phyloP scores from a whole-genome alignment of 2,329 filamentous ascomycete genomes.

The Colletotrichum echinochloae region DNA sequence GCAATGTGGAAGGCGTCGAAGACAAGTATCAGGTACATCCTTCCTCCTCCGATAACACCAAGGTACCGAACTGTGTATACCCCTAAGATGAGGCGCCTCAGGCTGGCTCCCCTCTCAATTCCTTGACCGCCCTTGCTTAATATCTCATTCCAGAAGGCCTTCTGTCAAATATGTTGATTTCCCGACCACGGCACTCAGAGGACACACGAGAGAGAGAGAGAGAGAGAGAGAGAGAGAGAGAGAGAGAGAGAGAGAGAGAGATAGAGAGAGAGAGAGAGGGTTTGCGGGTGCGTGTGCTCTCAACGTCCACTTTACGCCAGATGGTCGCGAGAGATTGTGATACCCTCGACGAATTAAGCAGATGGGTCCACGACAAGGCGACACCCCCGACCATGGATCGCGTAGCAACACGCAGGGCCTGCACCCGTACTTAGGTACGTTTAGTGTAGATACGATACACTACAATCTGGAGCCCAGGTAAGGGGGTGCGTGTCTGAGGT shows the following conservation, averaged over 20 bases:
- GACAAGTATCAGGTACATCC: slow-evolving; percentile 23
- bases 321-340: slow-evolving; percentile 37
- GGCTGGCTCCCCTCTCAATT: not conserved
- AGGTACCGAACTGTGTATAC: not conserved
- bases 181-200: not conserved
- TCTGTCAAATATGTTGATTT: not conserved
- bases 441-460: slow-evolving; percentile 32
- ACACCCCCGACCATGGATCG: slow-evolving; percentile 10
- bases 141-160: not conserved
- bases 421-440: too few relatives aligned
- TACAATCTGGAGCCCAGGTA: slow-evolving; percentile 10
- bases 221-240: too few relatives aligned
- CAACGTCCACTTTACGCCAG: slow-evolving; percentile 18
- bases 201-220: not conserved
- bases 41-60: not conserved
- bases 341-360: slow-evolving; percentile 17
- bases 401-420: slow-evolving; percentile 7
- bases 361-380: slow-evolving; percentile 17
- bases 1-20: not conserved
- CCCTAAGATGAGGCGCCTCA: not conserved
- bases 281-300: not conserved
- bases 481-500: not conserved
- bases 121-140: not conserved
- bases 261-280: too few relatives aligned
- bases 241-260: too few relatives aligned